phyloP scores from a whole-genome alignment of 495 filamentous ascomycete genomes.

The Hypoxylon intermedium region DNA sequence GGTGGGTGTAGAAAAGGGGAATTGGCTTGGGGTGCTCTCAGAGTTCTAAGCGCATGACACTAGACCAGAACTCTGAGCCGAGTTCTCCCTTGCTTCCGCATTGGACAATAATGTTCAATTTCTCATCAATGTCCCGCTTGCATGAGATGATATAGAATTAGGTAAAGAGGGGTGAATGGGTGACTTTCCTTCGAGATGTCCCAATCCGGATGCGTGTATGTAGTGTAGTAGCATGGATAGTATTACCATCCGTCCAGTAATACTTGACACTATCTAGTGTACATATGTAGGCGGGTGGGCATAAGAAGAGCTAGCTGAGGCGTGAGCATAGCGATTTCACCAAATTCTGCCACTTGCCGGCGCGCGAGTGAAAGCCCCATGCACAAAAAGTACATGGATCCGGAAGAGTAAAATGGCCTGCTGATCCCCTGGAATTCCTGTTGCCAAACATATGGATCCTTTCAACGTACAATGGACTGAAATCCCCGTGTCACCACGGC shows the following conservation, averaged over 20 bases:
- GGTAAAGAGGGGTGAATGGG: constrained; percentile 13
- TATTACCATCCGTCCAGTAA: constrained; percentile 15
- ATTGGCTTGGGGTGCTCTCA: constrained; percentile 4
- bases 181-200: constrained; percentile 11
- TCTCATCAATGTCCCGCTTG: constrained; percentile 19
- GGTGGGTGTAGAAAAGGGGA: constrained; percentile 1
- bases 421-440: constrained; percentile 32
- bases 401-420: constrained; percentile 33
- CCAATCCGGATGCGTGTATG: constrained; percentile 23
- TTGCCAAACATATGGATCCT: constrained; percentile 13
- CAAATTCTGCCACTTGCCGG: constrained; percentile 27
- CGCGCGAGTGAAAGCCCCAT: constrained; percentile 21
- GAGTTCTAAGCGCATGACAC: not conserved
- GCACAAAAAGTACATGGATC: constrained; percentile 29
- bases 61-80: not conserved
- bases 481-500: constrained; percentile 17
- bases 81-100: constrained; percentile 25
- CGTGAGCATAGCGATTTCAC: constrained; percentile 28
- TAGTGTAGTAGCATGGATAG: constrained; percentile 2
- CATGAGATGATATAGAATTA: constrained; percentile 1
- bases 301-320: constrained; percentile 13
- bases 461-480: constrained; percentile 2
- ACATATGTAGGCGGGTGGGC: not conserved
- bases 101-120: constrained; percentile 13
- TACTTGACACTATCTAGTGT: too few species aligned